Evolutionary conservation across 1,284 basidiomycete genomes (phyloP), one percentile per base, ranked within the genome.

Genomic region (Ustilago trichophora): DNA sequence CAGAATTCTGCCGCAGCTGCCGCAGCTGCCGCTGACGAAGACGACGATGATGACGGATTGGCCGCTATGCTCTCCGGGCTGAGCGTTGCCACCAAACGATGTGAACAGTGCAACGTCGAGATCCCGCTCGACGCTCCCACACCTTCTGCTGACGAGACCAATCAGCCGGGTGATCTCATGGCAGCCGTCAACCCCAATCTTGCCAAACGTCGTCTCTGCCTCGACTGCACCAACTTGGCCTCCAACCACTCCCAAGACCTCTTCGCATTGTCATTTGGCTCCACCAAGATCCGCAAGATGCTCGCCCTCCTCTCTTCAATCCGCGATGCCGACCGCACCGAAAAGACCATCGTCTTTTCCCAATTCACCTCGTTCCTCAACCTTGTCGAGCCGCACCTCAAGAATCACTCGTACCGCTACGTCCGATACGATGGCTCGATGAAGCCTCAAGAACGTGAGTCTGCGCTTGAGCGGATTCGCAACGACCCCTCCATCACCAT

Each of bases 301-400:
- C 74, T 96, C 36, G 85, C 89, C 68, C 82, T 97, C 8, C 83
- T 98, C 29, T 76, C 83, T 11, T 85, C 88, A 4, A 87, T 94
- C 49, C 87, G 89, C n/a, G 86, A 87, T 2, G 83, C 85, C 0
- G 84, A 85, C 6, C 83, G 84, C 54, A 53, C 41, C 8, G 84
- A 96, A 80, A 98, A 97, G 85, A 94, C 93, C 0, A 98, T 98
- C 70, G 82, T 87, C 11, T 87, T 86, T 57, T 84, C 83, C 1
- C 90, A 94, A 76, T 98, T 97, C 80, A 96, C 94, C 0, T 87
- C 87, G 11, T 94, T 97, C 88, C 84, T 98, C 52, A 88, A 94
- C 81, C 79, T 97, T 50, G 85, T 97, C 41, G 88, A 93, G 82
- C 90, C 89, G 0, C 94, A 94, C 83, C 83, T 98, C 75, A 83